Conservation (phyloP, 352 stramenopile genomes). For the Phytophthora pseudosyringae region DNA sequence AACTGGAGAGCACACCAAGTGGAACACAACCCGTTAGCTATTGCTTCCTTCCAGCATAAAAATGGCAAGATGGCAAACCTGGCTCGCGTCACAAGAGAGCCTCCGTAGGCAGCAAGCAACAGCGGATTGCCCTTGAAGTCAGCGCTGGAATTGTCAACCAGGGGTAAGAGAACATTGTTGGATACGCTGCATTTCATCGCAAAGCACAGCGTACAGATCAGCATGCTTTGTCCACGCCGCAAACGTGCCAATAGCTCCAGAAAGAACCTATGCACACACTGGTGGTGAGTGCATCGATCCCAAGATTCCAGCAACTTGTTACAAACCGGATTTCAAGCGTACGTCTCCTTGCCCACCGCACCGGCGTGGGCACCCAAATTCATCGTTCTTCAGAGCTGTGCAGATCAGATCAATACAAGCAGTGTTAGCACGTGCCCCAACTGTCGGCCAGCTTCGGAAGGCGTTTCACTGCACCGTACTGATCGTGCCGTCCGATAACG, state of each 20-base stretch:
- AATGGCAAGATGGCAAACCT: slow-evolving; percentile 45
- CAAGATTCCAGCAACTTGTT: background rate
- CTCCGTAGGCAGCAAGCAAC: slow-evolving; percentile 77
- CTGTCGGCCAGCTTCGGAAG: background rate
- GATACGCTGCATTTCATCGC: background rate
- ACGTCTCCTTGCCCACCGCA: slow-evolving; percentile 94
- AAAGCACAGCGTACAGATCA: slow-evolving; percentile 40
- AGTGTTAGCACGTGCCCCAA: slow-evolving; percentile 5
- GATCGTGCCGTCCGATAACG: slow-evolving; percentile 76
- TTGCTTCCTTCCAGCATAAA: background rate
- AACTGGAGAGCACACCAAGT: slow-evolving; percentile 34
- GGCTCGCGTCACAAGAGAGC: slow-evolving; percentile 79
- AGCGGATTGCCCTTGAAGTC: slow-evolving; percentile 56
- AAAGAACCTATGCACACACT: slow-evolving; percentile 62
- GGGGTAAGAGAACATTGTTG: background rate
- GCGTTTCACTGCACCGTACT: slow-evolving; percentile 40
- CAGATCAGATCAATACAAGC: background rate
- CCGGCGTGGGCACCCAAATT: slow-evolving; percentile 80
- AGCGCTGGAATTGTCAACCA: slow-evolving; percentile 9
- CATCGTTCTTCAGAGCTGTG: slow-evolving; percentile 60
- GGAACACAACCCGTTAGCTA: slow-evolving; percentile 5
- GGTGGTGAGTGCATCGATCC: background rate
- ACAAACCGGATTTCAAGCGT: slow-evolving; percentile 8
- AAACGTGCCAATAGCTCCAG: slow-evolving; percentile 84
- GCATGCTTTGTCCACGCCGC: slow-evolving; percentile 65